Base-by-base conservation (phyloP, 257 asterid species). In the Agastache rugosa region DNA sequence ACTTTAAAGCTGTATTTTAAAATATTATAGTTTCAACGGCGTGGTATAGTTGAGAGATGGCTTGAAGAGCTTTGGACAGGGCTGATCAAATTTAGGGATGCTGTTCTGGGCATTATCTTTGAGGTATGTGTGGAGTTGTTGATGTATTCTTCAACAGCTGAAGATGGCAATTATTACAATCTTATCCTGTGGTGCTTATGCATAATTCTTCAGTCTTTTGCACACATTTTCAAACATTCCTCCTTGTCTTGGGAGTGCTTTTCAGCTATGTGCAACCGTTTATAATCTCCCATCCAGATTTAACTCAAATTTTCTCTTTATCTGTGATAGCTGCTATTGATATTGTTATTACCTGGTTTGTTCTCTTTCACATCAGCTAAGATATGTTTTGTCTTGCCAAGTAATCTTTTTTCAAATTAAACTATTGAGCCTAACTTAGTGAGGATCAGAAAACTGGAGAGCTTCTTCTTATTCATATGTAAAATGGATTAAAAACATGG, bases 51-150 rank as follows among this genome's bases (percentile, higher is more conserved):
- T 80, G 99, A 92, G 83, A 83, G 95, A 79, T 95, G 98, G 97
- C 97, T 89, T 82, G 96, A 88, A 79, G 97, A 92, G 82, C 89
- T 90, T 65, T 95, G 97, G 97, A 73, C 85, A 35, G 90, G 90
- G 91, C 87, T 92, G 91, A 63, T 83, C 87, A 89, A 83, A 84
- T 92, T 90, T 78, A 87, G 82, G 79, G 95, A 89, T 83, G 85
- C 87, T 58, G 87, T 88, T 76, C 59, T 83, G 78, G 74, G 80
- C 80, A 59, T 84, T 77, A 79, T 90, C 23, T 88, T 85, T 73
- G 97, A 95, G 99, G 99, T 92, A 83, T 65, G 78, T 67, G 15
- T 70, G 42, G 58, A 56, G 77, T 64, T 80, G 42, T 78, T 76
- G 19, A 37, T 72, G 63, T 61, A 17, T 11, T 72, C 51, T 75